Evolutionary conservation across 139 green algal genomes (phyloP).

Genomic region (Ostreobium quekettii): DNA sequence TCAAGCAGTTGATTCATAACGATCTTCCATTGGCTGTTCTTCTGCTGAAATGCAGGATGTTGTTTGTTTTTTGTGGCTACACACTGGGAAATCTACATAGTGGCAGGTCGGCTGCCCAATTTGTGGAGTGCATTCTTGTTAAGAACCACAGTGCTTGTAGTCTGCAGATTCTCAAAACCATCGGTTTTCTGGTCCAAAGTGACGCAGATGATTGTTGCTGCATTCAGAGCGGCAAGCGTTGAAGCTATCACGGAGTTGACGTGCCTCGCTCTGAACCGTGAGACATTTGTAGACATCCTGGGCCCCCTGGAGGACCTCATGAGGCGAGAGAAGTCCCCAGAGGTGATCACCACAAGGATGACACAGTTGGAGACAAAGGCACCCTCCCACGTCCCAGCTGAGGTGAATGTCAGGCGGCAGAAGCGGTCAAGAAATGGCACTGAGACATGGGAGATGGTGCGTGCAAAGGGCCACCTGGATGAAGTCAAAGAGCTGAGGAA

Average conservation of each 20-base stretch:
- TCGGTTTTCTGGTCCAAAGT: too few species aligned
- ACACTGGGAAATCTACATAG: too few species aligned
- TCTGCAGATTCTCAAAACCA: too few species aligned
- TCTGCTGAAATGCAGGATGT: too few species aligned
- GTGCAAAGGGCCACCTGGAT: constrained; percentile 72
- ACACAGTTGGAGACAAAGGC: background rate
- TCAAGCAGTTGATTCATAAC: too few species aligned
- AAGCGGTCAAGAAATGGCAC: constrained; percentile 42
- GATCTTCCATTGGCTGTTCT: too few species aligned
- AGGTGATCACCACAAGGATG: constrained; percentile 29
- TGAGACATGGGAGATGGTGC: constrained; percentile 66
- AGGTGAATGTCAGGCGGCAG: constrained; percentile 68
- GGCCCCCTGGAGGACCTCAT: constrained; percentile 77
- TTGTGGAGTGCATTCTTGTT: too few species aligned
- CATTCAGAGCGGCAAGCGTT: constrained; percentile 33
- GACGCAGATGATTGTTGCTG: too few species aligned
- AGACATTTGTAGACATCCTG: constrained; percentile 78
- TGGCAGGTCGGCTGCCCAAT: too few species aligned
- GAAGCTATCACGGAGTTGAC: constrained; percentile 63
- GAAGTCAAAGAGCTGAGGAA: constrained; percentile 75
- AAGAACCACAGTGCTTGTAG: too few species aligned
- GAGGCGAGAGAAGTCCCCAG: constrained; percentile 68
- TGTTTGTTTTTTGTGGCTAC: too few species aligned
- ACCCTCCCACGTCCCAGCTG: constrained; percentile 35
- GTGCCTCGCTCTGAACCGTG: constrained; percentile 65